Base-by-base conservation (phyloP, 2,329 filamentous ascomycete species). In the Penicillium fuscoglaucum region DNA sequence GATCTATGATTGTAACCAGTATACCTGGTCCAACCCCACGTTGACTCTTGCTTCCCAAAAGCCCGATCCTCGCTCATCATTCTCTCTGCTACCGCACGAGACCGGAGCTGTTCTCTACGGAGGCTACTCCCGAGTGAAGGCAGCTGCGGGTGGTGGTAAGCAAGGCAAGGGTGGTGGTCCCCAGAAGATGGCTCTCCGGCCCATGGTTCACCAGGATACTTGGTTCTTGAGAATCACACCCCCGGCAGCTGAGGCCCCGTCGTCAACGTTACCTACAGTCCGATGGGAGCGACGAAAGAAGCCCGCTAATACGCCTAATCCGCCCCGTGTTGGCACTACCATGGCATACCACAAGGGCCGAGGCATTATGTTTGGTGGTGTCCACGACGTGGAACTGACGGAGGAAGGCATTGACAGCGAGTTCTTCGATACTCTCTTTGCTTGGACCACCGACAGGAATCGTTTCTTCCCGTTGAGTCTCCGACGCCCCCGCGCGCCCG, bases 331-430 rank as follows among this genome's bases (percentile, higher is more conserved):
- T 3, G 95, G 95, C 33, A 87, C 91, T 0, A 98, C 93, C 2
- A 98, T 98, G 93, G 86, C 91, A 0, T 91, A 88, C 73, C 95
- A 99, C 78, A 95, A 93, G 75, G 93, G 93, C 0, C 87, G 95
- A 60, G 95, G 95, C 0, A 93, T 99, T 57, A 78, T 91, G 68
- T 98, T 98, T 72, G 95, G 95, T 45, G 95, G 95, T 52, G 95
- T 99, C 4, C 91, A 97, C 68, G 93, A 96, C 66, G 89, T 96
- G 0, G 91, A 96, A 74, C 85, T 93, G 72, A 93, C 86, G 63
- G 93, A 96, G 72, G 95, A 99, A 74, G 92, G 90, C 4, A 96
- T 99, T 65, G 93, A 99, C 55, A 96, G 91, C 71, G 93, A 97
- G 73, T 99, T 99, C 77, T 99, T 98, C 79, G 93, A 97, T 68